These are phyloP conservation scores for Kodamaea laetipori DNA, from an alignment of 805 yeast species.

Conservation along the genomic window DNA sequence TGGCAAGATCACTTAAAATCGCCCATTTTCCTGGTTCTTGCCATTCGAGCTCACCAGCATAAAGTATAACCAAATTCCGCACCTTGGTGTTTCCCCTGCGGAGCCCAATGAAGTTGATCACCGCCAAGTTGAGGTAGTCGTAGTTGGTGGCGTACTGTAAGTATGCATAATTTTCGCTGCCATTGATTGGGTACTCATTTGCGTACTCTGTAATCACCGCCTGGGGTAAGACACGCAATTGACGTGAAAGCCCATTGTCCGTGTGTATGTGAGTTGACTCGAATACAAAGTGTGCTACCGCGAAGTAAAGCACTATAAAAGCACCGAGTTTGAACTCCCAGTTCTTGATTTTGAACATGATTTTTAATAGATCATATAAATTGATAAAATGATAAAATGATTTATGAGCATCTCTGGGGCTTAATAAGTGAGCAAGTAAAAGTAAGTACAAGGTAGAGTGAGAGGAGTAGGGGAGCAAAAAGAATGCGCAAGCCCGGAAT, in stretches of 20 bases:
- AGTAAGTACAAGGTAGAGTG: no score
- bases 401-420: no score
- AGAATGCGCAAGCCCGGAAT: slow-evolving; percentile 5
- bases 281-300: slow-evolving; percentile 21
- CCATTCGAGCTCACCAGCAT: slow-evolving; percentile 23
- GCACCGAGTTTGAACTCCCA: slow-evolving; percentile 30
- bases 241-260: slow-evolving; percentile 18
- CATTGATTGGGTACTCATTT: slow-evolving; percentile 7
- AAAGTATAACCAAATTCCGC: slow-evolving; percentile 51
- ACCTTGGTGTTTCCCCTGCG: slow-evolving; percentile 35
- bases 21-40: slow-evolving; percentile 18
- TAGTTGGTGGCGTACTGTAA: slow-evolving; percentile 61
- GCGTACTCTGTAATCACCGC: slow-evolving; percentile 18
- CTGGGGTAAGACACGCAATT: slow-evolving; percentile 27
- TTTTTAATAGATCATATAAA: no score
- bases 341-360: slow-evolving; percentile 12
- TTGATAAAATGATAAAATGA: no score
- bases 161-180: slow-evolving; percentile 46
- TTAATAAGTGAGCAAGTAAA: background rate
- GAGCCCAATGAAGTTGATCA: slow-evolving; percentile 46
- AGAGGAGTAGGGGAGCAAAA: no score
- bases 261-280: slow-evolving; percentile 16
- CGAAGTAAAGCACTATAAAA: slow-evolving; percentile 23
- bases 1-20: slow-evolving; percentile 16
- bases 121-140: slow-evolving; percentile 52